phyloP scores from a whole-genome alignment of 177 flowering plant genomes.

The Vitis hybrid region DNA sequence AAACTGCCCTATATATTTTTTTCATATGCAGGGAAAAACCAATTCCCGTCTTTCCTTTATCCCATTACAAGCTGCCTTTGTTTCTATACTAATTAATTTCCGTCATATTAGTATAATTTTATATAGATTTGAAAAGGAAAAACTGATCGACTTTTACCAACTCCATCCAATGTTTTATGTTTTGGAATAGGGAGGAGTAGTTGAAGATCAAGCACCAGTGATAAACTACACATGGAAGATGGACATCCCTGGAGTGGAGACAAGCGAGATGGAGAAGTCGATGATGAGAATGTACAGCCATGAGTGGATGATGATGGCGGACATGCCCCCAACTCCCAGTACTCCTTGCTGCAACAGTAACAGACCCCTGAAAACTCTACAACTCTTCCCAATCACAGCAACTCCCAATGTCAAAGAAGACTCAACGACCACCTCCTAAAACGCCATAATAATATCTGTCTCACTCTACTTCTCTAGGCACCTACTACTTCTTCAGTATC shows the following conservation, averaged over 20 bases:
- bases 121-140: no score
- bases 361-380: constrained; percentile 56
- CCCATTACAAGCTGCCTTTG: no score
- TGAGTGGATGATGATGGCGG: constrained; percentile 42
- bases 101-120: no score
- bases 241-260: constrained; percentile 15
- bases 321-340: constrained; percentile 18
- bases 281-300: constrained; percentile 23
- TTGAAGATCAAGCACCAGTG: constrained; percentile 20
- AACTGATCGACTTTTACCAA: no score
- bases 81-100: no score
- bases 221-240: constrained; percentile 28
- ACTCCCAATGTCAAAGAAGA: constrained; percentile 40
- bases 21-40: neutral
- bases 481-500: neutral
- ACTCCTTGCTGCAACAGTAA: constrained; percentile 13
- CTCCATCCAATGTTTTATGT: no score
- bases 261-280: constrained; percentile 12
- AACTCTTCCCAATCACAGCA: constrained; percentile 65
- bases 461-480: constrained; percentile 12
- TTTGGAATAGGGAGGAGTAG: constrained; percentile 22
- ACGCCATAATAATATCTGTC: neutral
- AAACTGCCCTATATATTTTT: no score
- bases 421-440: constrained; percentile 4
- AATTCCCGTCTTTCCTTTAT: neutral